A percentile compares a stretch with the other conserved stretches of the same genome.
Conservation (phyloP, 345 rosid species). For the Kernera saxatilis region DNA sequence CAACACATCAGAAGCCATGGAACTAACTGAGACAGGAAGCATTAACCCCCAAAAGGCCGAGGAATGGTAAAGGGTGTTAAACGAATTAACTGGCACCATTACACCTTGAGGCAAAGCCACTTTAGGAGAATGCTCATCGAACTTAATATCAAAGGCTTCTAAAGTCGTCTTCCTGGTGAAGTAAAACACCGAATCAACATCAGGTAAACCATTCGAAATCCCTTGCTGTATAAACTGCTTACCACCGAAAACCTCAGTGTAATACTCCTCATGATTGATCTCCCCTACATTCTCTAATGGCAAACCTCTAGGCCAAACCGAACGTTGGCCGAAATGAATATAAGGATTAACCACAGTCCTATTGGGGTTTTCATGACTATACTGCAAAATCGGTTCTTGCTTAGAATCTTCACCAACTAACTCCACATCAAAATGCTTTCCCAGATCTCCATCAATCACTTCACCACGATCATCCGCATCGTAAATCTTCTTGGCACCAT, state of each 20-base stretch:
- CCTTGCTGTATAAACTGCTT: constrained; percentile 98
- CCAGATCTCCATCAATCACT: constrained; percentile 77
- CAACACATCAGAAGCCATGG: constrained; percentile 96
- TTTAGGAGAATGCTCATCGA: constrained; percentile 89
- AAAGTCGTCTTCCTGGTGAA: constrained; percentile 73
- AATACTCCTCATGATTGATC: constrained; percentile 80
- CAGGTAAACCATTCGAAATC: constrained; percentile 88
- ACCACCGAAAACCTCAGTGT: constrained; percentile 91
- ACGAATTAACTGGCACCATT: constrained; percentile 92
- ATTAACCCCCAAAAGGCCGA: constrained; percentile 96
- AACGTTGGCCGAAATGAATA: constrained; percentile 91
- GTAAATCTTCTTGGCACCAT: constrained; percentile 90
- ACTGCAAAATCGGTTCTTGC: constrained; percentile 80
- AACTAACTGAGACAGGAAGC: constrained; percentile 95
- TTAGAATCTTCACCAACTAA: constrained; percentile 77
- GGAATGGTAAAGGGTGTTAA: constrained; percentile 87
- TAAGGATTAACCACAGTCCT: constrained; percentile 86
- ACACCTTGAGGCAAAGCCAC: constrained; percentile 93
- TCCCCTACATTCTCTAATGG: constrained; percentile 95
- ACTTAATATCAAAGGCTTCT: constrained; percentile 83
- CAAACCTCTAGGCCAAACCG: constrained; percentile 98
- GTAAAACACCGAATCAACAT: constrained; percentile 98
- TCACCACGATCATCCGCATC: constrained; percentile 94
- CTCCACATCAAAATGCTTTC: constrained; percentile 89
- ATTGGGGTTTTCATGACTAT: constrained; percentile 74